A percentile compares a stretch with the other conserved stretches of the same genome.
These are phyloP conservation scores for Fusarium anthophilum DNA, from an alignment of 2,329 filamentous ascomycete genomes.

Conservation along the genomic window DNA sequence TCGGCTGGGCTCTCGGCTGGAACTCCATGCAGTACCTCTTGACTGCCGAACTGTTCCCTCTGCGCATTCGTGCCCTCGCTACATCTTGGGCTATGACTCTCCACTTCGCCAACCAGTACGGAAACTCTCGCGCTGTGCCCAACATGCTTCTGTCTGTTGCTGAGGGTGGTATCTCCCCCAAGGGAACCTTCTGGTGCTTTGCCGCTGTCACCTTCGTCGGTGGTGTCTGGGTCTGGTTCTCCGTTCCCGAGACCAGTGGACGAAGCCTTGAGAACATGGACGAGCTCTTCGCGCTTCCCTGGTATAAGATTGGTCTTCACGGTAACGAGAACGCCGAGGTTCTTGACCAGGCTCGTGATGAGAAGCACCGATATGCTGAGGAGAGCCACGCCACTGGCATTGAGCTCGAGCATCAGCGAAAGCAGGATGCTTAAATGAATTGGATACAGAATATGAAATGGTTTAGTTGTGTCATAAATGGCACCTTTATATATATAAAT, in stretches of 20 bases:
- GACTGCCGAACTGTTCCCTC: conserved; percentile 80
- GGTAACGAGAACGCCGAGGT: conserved; percentile 63
- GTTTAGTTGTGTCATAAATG: not conserved
- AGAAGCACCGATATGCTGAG: conserved; percentile 55
- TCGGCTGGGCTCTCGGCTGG: conserved; percentile 77
- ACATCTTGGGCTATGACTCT: conserved; percentile 80
- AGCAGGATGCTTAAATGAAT: conserved; percentile 27
- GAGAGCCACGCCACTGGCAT: conserved; percentile 44
- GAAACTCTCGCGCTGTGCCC: conserved; percentile 78
- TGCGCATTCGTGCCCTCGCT: conserved; percentile 75
- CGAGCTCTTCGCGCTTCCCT: conserved; percentile 74
- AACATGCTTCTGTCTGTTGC: conserved; percentile 70
- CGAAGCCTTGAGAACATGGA: conserved; percentile 76
- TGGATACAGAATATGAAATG: not conserved
- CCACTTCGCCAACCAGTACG: conserved; percentile 83
- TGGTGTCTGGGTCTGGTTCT: conserved; percentile 75
- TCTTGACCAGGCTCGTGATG: conserved; percentile 53
- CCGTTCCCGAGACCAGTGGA: conserved; percentile 76
- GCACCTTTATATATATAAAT: not conserved
- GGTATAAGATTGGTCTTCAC: conserved; percentile 75
- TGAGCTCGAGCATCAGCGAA: conserved; percentile 50
- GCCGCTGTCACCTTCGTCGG: conserved; percentile 73
- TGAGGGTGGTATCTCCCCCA: conserved; percentile 61
- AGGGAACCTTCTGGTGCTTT: conserved; percentile 83
- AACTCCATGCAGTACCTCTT: conserved; percentile 83